Conservation (phyloP, 306 rosid genomes). For the Delonix regia region DNA sequence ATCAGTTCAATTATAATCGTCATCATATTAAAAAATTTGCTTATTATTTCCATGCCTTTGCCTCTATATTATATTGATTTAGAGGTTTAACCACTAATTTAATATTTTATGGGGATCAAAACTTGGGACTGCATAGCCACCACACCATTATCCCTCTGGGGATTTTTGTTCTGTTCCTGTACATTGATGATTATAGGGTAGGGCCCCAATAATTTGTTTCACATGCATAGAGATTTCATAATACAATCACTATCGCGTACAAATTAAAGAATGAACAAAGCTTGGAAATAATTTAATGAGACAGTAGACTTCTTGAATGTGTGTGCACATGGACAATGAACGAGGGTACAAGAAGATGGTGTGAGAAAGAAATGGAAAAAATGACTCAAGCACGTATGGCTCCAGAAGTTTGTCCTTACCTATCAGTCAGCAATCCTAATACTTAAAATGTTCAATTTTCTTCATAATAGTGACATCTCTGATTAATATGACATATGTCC, state of each 20-base stretch:
- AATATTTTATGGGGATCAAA: constrained; percentile 33
- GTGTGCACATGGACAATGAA: constrained; percentile 51
- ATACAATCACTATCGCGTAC: constrained; percentile 27
- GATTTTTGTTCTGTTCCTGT: constrained; percentile 60
- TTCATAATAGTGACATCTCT: constrained; percentile 32
- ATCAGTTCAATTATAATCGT: constrained; percentile 41
- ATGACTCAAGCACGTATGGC: constrained; percentile 13
- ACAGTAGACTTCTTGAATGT: constrained; percentile 42
- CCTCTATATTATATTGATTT: constrained; percentile 15
- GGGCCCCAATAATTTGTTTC: constrained; percentile 67
- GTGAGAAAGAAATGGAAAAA: constrained; percentile 34
- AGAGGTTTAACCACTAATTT: not conserved
- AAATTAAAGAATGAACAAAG: constrained; percentile 31
- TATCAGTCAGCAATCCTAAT: constrained; percentile 19
- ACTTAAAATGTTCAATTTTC: constrained; percentile 25
- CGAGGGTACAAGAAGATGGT: constrained; percentile 25
- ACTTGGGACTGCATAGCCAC: constrained; percentile 43
- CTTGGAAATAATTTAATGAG: constrained; percentile 34
- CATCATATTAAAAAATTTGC: constrained; percentile 32
- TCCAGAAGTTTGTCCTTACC: constrained; percentile 37
- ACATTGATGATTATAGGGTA: constrained; percentile 35
- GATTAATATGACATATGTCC: constrained; percentile 10
- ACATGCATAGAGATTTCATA: constrained; percentile 53
- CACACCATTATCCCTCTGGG: constrained; percentile 44
- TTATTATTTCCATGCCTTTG: constrained; percentile 20